phyloP scores from a whole-genome alignment of 306 rosid genomes.

The Myrica gale region DNA sequence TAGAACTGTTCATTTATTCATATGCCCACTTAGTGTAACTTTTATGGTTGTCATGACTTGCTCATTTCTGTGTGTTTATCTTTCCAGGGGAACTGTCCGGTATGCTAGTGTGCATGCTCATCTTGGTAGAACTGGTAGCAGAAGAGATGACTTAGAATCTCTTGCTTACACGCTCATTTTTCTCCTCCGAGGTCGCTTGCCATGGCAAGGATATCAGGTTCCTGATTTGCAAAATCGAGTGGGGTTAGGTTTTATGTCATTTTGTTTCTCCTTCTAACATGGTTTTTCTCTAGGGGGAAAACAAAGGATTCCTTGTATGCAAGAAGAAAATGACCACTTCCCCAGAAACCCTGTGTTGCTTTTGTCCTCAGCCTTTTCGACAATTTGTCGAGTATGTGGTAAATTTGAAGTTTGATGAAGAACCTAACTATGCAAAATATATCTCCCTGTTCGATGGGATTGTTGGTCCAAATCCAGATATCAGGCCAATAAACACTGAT shows the following conservation, averaged over 20 bases:
- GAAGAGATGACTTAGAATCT: slow-evolving; percentile 95
- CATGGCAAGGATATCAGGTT: slow-evolving; percentile 94
- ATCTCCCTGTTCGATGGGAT: slow-evolving; percentile 80
- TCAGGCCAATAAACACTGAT: slow-evolving; percentile 79
- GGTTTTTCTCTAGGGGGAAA: slow-evolving; percentile 65
- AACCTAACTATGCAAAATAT: slow-evolving; percentile 80
- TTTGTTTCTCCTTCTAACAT: slow-evolving; percentile 24
- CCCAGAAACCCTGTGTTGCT: slow-evolving; percentile 69
- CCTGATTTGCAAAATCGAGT: background rate
- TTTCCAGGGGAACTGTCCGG: slow-evolving; percentile 75
- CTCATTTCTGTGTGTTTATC: background rate
- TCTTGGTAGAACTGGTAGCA: slow-evolving; percentile 83
- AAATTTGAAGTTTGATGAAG: slow-evolving; percentile 81
- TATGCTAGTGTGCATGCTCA: slow-evolving; percentile 90
- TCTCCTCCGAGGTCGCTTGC: slow-evolving; percentile 84
- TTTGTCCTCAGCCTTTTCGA: slow-evolving; percentile 72
- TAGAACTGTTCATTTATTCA: background rate
- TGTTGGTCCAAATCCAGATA: slow-evolving; percentile 79
- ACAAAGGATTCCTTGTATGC: slow-evolving; percentile 85
- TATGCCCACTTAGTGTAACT: background rate
- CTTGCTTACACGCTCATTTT: slow-evolving; percentile 84
- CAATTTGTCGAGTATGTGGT: slow-evolving; percentile 75
- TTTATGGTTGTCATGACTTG: background rate
- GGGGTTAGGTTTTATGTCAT: slow-evolving; percentile 8
- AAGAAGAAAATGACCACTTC: slow-evolving; percentile 86